Evolutionary conservation across 495 filamentous ascomycete genomes (phyloP).

Genomic region (Penicillium cosmopolitanum): DNA sequence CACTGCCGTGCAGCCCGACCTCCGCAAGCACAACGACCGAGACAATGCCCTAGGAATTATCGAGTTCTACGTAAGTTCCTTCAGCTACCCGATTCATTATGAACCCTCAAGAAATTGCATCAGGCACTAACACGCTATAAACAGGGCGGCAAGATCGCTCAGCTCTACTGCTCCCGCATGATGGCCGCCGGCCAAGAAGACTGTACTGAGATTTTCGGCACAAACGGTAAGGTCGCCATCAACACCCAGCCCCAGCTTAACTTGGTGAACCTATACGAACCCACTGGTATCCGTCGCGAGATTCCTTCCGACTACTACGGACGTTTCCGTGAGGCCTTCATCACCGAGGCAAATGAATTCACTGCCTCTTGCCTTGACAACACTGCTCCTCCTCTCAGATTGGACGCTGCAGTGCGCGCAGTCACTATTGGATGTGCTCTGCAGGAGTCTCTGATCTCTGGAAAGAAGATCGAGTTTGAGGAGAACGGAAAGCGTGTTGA

Average conservation of each 20-base stretch:
- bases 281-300: constrained; percentile 52
- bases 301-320: constrained; percentile 59
- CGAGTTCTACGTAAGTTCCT: constrained; percentile 51
- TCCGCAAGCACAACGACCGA: constrained; percentile 53
- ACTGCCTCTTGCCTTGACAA: constrained; percentile 55
- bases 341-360: constrained; percentile 60
- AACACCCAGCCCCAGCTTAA: constrained; percentile 54
- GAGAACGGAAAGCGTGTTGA: constrained; percentile 34
- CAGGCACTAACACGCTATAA: neutral
- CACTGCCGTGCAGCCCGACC: constrained; percentile 56
- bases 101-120: too few relatives aligned
- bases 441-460: constrained; percentile 41
- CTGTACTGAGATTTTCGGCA: constrained; percentile 59
- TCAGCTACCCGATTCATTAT: too few relatives aligned
- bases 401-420: constrained; percentile 37
- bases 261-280: constrained; percentile 53
- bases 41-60: constrained; percentile 63
- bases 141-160: constrained; percentile 55
- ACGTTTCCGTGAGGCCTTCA: constrained; percentile 60
- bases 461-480: constrained; percentile 41
- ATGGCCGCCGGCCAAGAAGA: constrained; percentile 65
- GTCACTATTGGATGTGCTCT: constrained; percentile 40
- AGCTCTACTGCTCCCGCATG: constrained; percentile 60
- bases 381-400: constrained; percentile 46
- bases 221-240: constrained; percentile 55